Evolutionary conservation across 371 early-diverging fungal genomes (phyloP), one percentile per base, ranked within the genome.

Genomic region (Mucor circinelloides): DNA sequence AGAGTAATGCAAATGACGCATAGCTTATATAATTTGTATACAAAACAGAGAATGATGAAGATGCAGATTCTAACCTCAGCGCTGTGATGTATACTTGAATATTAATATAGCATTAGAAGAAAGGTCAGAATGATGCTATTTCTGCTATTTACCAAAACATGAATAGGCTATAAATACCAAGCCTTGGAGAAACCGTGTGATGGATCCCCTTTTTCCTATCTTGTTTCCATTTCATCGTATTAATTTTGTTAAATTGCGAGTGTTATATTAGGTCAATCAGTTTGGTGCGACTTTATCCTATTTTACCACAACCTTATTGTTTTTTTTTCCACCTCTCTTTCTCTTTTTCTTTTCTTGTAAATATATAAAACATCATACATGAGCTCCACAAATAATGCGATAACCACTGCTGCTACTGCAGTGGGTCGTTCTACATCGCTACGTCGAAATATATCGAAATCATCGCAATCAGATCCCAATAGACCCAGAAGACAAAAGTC

Each of bases 401-500:
- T 7, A 3, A 21, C 42, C 15, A 27, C 44, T n/a, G 50, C 50
- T 25, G 44, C 44, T 1, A n/a, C 44, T 44, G 50, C 50, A 50
- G 50, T 25, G 50, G 50, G 23, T 23, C 68, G 63, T 21, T 68
- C 68, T 30, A 63, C 63, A 15, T 68, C 67, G 31, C 38, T 67
- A 44, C 54, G 62, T 28, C 57, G 69, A 30, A 69, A 69, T n/a
- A 52, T 50, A 21, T 69, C 69, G 3, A 69, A 58, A 38, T 63
- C 69, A 21, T 63, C 64, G 23, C 64, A 69, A 31, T 19, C 23
- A 1, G 59, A 59, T 42, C 54, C 44, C 15, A 46, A 48, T 23
- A 60, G 46, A 56, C 69, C 64, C 7, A 65, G 44, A 59, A 58
- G 81, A 89, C 46, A 83, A 83, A 89, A 86, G 70, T 90, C 90